Evolutionary conservation across 352 stramenopile genomes (phyloP).

Genomic region (Phytophthora crassamura): DNA sequence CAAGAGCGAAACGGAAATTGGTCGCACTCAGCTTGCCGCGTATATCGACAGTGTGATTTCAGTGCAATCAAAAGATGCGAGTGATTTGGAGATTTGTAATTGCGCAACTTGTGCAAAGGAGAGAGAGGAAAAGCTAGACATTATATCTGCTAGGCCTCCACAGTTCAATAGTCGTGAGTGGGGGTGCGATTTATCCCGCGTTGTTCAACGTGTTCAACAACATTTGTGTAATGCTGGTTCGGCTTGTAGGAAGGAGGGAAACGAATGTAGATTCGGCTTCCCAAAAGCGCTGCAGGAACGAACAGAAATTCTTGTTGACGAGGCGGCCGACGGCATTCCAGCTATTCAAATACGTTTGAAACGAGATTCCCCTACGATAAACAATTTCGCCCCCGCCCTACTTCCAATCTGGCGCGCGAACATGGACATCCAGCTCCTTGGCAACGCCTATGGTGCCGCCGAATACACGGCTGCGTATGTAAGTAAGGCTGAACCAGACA

Average conservation of each 20-base stretch:
- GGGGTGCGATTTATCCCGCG: constrained; percentile 10
- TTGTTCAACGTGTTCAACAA: constrained; percentile 25
- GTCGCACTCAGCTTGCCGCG: background rate
- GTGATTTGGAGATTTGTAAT: background rate
- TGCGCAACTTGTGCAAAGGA: background rate
- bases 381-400: constrained; percentile 11
- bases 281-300: constrained; percentile 5
- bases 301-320: background rate
- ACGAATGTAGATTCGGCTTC: constrained; percentile 15
- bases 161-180: background rate
- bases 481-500: constrained; percentile 33
- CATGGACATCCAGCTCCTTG: constrained; percentile 36
- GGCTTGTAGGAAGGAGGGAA: constrained; percentile 8
- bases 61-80: background rate
- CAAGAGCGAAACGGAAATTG: constrained; percentile 2
- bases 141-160: background rate
- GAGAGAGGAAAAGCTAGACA: background rate
- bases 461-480: constrained; percentile 39
- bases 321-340: background rate
- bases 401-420: constrained; percentile 25
- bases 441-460: constrained; percentile 32
- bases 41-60: constrained; percentile 18
- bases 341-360: constrained; percentile 1
- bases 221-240: constrained; percentile 12
- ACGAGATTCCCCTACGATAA: constrained; percentile 1